These are phyloP conservation scores for Aquilaria yunnanensis DNA, from an alignment of 345 rosid species.

Conservation along the genomic window DNA sequence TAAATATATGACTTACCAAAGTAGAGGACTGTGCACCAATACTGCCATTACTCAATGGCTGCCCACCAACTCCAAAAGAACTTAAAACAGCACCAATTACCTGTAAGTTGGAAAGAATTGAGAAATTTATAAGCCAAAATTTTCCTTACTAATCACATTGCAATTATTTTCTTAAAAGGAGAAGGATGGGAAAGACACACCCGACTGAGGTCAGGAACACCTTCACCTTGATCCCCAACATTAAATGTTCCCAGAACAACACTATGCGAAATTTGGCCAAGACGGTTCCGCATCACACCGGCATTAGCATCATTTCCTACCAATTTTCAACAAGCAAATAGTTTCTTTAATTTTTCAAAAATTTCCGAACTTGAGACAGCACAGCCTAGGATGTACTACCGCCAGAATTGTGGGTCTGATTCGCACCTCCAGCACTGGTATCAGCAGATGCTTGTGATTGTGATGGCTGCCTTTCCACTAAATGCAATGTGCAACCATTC, in stretches of 20 bases:
- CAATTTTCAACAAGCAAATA: constrained; percentile 12
- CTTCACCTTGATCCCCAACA: constrained; percentile 75
- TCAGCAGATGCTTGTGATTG: constrained; percentile 44
- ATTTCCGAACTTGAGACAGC: neutral
- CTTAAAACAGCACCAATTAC: constrained; percentile 84
- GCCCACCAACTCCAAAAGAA: constrained; percentile 72
- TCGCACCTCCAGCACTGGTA: constrained; percentile 41
- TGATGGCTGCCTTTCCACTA: constrained; percentile 70
- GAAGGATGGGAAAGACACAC: constrained; percentile 22
- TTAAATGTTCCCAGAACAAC: constrained; percentile 73
- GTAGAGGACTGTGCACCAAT: constrained; percentile 29
- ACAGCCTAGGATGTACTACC: constrained; percentile 16
- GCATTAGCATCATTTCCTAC: constrained; percentile 49
- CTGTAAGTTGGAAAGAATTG: constrained; percentile 28
- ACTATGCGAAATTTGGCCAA: constrained; percentile 73
- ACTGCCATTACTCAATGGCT: constrained; percentile 33
- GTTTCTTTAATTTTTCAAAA: neutral
- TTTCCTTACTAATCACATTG: too few relatives aligned
- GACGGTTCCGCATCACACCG: constrained; percentile 43
- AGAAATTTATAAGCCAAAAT: too few relatives aligned
- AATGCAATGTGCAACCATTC: constrained; percentile 81
- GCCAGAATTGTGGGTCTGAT: constrained; percentile 30
- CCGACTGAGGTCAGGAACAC: constrained; percentile 56
- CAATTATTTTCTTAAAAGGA: too few relatives aligned
- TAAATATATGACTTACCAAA: constrained; percentile 33